These are phyloP conservation scores for Cytospora mali DNA, from an alignment of 2,329 filamentous ascomycete species.

Conservation along the genomic window DNA sequence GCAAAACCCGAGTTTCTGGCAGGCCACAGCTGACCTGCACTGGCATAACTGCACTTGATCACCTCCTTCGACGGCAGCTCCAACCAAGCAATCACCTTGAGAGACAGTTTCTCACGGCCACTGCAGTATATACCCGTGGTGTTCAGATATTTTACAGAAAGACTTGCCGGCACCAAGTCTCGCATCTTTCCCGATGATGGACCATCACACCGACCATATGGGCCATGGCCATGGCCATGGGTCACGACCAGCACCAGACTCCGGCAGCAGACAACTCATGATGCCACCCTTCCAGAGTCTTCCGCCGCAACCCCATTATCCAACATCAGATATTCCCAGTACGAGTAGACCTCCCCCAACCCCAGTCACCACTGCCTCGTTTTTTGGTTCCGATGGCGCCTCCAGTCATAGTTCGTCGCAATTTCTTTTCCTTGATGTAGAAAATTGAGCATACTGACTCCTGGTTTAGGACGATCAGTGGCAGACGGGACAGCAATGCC, in stretches of 20 bases:
- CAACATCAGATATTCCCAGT: constrained; percentile 55
- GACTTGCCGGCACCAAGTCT: constrained; percentile 4
- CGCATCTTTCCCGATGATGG: constrained; percentile 21
- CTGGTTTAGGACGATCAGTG: constrained; percentile 24
- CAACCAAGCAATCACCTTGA: not conserved
- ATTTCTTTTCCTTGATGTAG: constrained; percentile 34
- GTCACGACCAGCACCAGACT: constrained; percentile 22
- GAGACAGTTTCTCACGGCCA: not conserved
- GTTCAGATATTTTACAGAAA: not conserved
- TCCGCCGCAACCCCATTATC: constrained; percentile 36
- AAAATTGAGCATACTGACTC: constrained; percentile 17
- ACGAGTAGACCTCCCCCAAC: constrained; percentile 41
- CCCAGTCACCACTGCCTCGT: constrained; percentile 38
- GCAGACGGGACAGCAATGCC: constrained; percentile 26
- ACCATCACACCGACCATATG: constrained; percentile 27
- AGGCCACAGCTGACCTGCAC: not conserved
- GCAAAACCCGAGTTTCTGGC: not conserved
- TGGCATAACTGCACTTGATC: not conserved
- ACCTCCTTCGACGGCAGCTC: not conserved
- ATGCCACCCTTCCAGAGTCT: constrained; percentile 50
- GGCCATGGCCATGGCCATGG: constrained; percentile 24
- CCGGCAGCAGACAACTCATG: constrained; percentile 24
- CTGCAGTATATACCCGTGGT: not conserved
- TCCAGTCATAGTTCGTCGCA: constrained; percentile 38
- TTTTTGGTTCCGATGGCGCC: constrained; percentile 49